Percentiles rank a stretch among this genome's conserved stretches.
Evolutionary conservation across 371 early-diverging fungal species (phyloP).

Genomic region (Blakeslea trispora): DNA sequence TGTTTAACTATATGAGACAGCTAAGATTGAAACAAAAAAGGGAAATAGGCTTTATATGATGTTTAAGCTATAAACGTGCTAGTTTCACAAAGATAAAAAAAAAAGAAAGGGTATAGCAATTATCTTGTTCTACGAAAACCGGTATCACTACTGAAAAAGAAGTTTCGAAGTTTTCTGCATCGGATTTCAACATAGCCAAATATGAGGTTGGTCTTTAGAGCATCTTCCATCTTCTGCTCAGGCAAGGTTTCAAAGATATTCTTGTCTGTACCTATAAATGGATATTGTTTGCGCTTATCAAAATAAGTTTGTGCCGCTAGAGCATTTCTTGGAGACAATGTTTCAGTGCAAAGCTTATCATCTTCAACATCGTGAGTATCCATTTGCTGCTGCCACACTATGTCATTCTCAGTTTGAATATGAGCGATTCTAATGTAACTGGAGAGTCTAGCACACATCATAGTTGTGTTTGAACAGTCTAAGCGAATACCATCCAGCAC

Average conservation of each 20-base stretch:
- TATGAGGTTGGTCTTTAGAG: conserved; percentile 5
- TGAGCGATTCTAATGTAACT: conserved; percentile 9
- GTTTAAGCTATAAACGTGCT: no score
- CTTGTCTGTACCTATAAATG: not conserved
- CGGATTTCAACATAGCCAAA: conserved; percentile 16
- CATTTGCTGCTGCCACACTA: conserved; percentile 10
- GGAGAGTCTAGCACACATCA: conserved; percentile 9
- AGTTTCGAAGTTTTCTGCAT: conserved; percentile 6
- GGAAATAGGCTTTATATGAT: no score
- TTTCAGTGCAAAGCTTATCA: not conserved
- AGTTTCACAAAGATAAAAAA: no score
- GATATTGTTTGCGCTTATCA: not conserved
- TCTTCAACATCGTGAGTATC: conserved; percentile 1
- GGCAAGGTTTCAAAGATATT: not conserved
- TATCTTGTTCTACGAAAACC: not conserved
- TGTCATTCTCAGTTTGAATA: not conserved
- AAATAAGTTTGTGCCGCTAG: conserved; percentile 2
- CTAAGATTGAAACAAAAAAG: no score
- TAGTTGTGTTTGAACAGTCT: conserved; percentile 8
- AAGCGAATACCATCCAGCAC: conserved; percentile 13
- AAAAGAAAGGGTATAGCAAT: no score
- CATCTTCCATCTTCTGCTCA: not conserved
- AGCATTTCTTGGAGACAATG: not conserved
- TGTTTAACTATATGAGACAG: not conserved
- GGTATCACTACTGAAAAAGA: conserved; percentile 12